These are phyloP conservation scores for Globisporangium nagaii DNA, from an alignment of 352 stramenopile genomes.

Conservation along the genomic window DNA sequence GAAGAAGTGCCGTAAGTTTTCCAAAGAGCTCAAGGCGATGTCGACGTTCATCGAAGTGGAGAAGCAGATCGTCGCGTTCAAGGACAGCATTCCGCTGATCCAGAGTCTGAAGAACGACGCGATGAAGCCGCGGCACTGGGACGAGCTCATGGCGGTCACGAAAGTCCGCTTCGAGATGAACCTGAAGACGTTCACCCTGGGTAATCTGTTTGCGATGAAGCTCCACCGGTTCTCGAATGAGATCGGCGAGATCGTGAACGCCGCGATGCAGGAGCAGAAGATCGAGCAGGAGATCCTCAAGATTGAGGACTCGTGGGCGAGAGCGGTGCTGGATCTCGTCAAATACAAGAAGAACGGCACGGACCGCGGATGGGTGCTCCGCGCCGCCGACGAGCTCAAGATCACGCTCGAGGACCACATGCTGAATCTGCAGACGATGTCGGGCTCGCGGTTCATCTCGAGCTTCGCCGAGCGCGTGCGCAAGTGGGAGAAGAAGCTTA, in stretches of 20 bases:
- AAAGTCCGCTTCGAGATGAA: constrained; percentile 92
- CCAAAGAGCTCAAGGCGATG: constrained; percentile 87
- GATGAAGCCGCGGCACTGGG: constrained; percentile 90
- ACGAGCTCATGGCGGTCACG: constrained; percentile 87
- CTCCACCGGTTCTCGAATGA: constrained; percentile 85
- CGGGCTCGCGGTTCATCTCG: constrained; percentile 87
- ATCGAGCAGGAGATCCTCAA: constrained; percentile 93
- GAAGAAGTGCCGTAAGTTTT: constrained; percentile 89
- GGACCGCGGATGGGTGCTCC: constrained; percentile 77
- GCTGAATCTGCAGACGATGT: constrained; percentile 89
- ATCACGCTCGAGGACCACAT: constrained; percentile 84
- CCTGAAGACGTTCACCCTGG: constrained; percentile 89
- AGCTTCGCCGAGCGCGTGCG: constrained; percentile 88
- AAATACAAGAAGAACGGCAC: constrained; percentile 92
- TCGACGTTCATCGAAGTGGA: constrained; percentile 90
- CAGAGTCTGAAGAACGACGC: constrained; percentile 93
- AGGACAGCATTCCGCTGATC: constrained; percentile 92
- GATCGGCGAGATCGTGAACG: constrained; percentile 92
- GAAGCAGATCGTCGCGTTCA: constrained; percentile 90
- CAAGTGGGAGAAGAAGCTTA: constrained; percentile 89
- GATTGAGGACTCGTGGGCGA: constrained; percentile 90
- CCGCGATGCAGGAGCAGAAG: constrained; percentile 92
- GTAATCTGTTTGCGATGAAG: constrained; percentile 92
- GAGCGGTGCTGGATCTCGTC: constrained; percentile 84
- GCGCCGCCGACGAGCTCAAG: constrained; percentile 81